Evolutionary conservation across 805 yeast genomes (phyloP), one percentile per base, ranked within the genome.

Genomic region (Zygoascus tannicola): DNA sequence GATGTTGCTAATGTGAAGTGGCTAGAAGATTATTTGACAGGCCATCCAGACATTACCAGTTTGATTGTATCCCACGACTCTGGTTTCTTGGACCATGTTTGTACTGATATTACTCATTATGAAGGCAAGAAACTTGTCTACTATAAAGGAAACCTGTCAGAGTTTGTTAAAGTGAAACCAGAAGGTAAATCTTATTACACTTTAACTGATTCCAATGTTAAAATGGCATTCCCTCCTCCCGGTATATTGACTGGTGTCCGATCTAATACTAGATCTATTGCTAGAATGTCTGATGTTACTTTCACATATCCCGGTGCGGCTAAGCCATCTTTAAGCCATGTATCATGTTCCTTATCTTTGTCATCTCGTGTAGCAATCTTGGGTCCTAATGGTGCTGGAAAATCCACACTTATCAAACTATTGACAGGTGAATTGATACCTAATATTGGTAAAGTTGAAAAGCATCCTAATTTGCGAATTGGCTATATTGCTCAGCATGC

Each of bases 401-500:
- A 90, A 65, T 86, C 97, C 10, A 90, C 98, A 15, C 74, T 92
- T 58, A 90, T 92, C 67, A 90, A 90, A 66, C 71, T 92, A 44
- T 73, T 90, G 55, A 92, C 97, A 7, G 98, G 85, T 52, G 98
- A 90, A 66, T 71, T 86, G 46, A 75, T 84, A 44, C 96, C 98
- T 19, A 74, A 78, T 50, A 74, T 68, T 47, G 98, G 98, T 58
- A 80, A 78, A 49, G 96, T 90, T 45, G 97, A 92, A 70, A 92
- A 92, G 66, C 98, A 90, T 70, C 97, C 97, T 52, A 90, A 90
- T 67, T 74, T 92, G 68, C 87, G 98, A 73, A 86, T 90, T 56
- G 98, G 97, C 48, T 90, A 90, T 70, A 92, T 90, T 71, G 97
- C 97, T 18, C 98, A 90, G 72, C 97, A 90, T 59, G 97, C 98